These are phyloP conservation scores for Fabrea salina DNA, from an alignment of 169 alveolate species.

Conservation along the genomic window DNA sequence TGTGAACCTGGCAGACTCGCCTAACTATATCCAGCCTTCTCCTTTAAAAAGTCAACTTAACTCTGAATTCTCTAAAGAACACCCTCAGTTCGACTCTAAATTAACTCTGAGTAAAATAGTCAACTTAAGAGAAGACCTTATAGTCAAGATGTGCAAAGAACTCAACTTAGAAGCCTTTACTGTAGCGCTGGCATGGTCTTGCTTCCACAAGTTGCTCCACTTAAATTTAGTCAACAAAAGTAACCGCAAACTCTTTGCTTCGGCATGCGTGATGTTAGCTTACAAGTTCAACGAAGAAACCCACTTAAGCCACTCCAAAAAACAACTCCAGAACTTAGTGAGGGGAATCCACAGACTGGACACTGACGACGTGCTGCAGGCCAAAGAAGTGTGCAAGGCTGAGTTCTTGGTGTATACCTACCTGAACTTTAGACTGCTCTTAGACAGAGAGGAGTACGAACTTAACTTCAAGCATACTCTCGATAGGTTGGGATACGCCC, in stretches of 20 bases:
- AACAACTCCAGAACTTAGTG: background rate
- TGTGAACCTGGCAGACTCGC: background rate
- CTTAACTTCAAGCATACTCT: no score
- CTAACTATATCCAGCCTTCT: background rate
- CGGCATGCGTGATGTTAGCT: conserved; percentile 15
- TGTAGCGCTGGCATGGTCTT: conserved; percentile 10
- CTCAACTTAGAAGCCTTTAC: conserved; percentile 23
- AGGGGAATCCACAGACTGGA: background rate
- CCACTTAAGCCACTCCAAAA: background rate
- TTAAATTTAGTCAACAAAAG: conserved; percentile 18
- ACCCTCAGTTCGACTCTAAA: conserved; percentile 17
- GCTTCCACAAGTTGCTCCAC: background rate
- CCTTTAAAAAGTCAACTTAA: background rate
- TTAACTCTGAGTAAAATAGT: conserved; percentile 24
- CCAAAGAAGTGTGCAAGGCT: no score
- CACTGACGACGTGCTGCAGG: background rate
- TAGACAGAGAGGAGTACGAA: no score
- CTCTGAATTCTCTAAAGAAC: background rate
- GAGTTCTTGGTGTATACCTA: no score
- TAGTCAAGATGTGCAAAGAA: background rate
- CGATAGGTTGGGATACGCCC: no score
- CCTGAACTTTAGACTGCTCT: no score
- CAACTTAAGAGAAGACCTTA: conserved; percentile 23
- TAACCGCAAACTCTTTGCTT: conserved; percentile 25
- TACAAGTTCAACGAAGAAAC: conserved; percentile 28